Evolutionary conservation across 257 asterid species (phyloP), one percentile per base, ranked within the genome.

Genomic region (Leptodermis oblonga): DNA sequence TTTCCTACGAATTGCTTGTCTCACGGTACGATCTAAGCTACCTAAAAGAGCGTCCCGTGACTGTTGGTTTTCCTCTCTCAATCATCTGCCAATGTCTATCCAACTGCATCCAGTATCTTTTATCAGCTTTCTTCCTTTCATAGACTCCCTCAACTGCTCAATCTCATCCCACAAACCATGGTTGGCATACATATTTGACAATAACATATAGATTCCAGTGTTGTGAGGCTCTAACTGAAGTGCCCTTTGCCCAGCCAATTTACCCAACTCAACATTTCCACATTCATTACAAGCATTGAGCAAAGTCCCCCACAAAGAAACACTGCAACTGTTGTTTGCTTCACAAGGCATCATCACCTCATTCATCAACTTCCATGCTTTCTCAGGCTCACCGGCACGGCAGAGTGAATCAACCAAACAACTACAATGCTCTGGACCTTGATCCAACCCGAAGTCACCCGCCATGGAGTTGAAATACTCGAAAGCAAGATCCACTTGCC

Each of bases 281-380:
- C 77, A 71, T 64, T 93, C 96, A 45, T 54, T 80, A 79, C 96
- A 88, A 3, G 97, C 96, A 63, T 79, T 84, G 41, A 90, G 94
- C 82, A 93, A 74, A 9, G 98, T 74, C 18, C 94, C 97, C 96
- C 98, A 93, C 90, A 85, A 72, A 43, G 97, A 78, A 28, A 87
- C 71, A 20, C 83, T 56, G 23, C 53, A 68, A 5, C 67, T 56
- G 71, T 36, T 70, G 7, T 64, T 78, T 20, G 33, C 87, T 60
- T 31, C 46, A 41, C 22, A 30, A 33, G 88, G 83, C 77, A 87
- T 62, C 78, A 30, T 52, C 59, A 89, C 65, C 80, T 80, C 84
- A 46, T 49, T 60, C 4, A 92, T 68, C 39, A 88, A 41, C 31
- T 72, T 69, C 83, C 87, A 87, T 45, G 96, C 98, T 77, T 82